These are phyloP conservation scores for Zelopaecilomyces penicillatus DNA, from an alignment of 2,329 filamentous ascomycete species.

Conservation along the genomic window DNA sequence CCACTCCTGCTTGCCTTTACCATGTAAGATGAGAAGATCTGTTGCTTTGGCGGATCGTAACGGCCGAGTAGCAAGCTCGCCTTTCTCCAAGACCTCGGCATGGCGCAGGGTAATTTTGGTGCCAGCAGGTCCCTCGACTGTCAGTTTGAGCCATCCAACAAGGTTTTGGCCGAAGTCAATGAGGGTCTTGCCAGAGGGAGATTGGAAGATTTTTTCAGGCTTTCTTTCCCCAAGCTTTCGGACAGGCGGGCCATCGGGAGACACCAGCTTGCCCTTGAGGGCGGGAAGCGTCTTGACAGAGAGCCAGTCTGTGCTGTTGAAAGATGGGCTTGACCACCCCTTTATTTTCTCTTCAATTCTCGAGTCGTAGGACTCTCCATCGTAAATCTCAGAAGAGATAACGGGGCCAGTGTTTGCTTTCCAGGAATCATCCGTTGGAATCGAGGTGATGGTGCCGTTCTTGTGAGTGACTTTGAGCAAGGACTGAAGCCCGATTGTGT, in stretches of 20 bases:
- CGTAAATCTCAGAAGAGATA: conserved; percentile 36
- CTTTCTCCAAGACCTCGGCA: conserved; percentile 46
- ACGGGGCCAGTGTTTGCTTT: conserved; percentile 24
- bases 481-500: conserved; percentile 29
- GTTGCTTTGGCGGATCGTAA: conserved; percentile 34
- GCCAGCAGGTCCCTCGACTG: conserved; percentile 26
- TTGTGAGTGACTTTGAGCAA: conserved; percentile 28
- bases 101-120: conserved; percentile 39
- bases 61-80: conserved; percentile 31
- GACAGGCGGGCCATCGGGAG: conserved; percentile 37
- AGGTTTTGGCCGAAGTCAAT: conserved; percentile 53
- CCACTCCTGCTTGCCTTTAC: conserved; percentile 21
- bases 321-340: conserved; percentile 18
- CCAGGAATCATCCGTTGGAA: conserved; percentile 33
- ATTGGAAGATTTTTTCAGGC: conserved; percentile 21
- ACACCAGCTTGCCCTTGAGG: conserved; percentile 25
- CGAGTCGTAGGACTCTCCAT: conserved; percentile 44
- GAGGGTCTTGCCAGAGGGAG: conserved; percentile 34
- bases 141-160: conserved; percentile 39
- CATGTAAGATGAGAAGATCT: conserved; percentile 29
- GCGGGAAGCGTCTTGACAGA: conserved; percentile 20
- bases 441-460: conserved; percentile 18
- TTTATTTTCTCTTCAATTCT: conserved; percentile 20
- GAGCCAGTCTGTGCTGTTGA: conserved; percentile 20
- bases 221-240: conserved; percentile 24